A percentile compares a stretch with the other conserved stretches of the same genome.
phyloP scores from a whole-genome alignment of 1,139 yeast genomes.

The Yamadazyma spencermartinsiae region DNA sequence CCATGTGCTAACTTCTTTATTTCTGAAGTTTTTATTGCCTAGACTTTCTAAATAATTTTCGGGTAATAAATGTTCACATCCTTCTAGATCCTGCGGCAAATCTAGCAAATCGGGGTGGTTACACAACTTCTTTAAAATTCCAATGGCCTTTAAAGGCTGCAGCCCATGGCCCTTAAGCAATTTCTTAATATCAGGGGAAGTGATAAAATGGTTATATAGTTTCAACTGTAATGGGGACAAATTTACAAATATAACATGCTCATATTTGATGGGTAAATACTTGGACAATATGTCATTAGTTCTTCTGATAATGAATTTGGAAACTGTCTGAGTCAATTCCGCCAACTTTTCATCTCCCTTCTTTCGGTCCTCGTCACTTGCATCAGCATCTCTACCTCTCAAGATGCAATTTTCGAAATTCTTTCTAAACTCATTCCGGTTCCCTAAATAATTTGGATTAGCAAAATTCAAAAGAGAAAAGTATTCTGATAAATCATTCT shows the following conservation, averaged over 20 bases:
- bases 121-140: conserved; percentile 82
- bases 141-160: conserved; percentile 90
- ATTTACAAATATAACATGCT: conserved; percentile 89
- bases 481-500: conserved; percentile 92
- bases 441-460: conserved; percentile 89
- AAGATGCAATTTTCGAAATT: conserved; percentile 81
- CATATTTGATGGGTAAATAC: conserved; percentile 92
- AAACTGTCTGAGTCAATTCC: conserved; percentile 75
- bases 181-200: conserved; percentile 76
- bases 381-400: conserved; percentile 86
- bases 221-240: conserved; percentile 75
- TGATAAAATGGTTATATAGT: conserved; percentile 72
- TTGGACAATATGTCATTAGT: conserved; percentile 93
- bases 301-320: conserved; percentile 88
- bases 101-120: conserved; percentile 88
- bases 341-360: conserved; percentile 71
- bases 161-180: conserved; percentile 71
- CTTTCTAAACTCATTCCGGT: conserved; percentile 79
- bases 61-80: conserved; percentile 66
- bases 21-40: conserved; percentile 34
- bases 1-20: conserved; percentile 61
- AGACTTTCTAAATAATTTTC: conserved; percentile 57
- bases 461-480: conserved; percentile 90
- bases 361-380: conserved; percentile 74
- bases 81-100: conserved; percentile 75